Evolutionary conservation across 2,329 filamentous ascomycete genomes (phyloP).

Genomic region (Xylaria sp.): DNA sequence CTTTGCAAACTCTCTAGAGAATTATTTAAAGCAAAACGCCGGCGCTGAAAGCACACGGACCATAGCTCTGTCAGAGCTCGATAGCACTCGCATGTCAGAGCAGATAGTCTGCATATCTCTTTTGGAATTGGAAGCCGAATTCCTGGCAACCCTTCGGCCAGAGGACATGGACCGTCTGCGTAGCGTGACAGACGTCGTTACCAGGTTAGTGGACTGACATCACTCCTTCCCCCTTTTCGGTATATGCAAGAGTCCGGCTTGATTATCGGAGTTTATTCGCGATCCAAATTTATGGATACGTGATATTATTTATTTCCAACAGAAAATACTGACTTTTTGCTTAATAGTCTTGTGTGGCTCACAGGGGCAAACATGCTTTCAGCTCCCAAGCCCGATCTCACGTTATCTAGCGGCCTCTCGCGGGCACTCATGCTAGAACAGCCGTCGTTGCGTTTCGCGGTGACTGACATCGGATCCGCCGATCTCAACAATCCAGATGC

Average conservation of each 20-base stretch:
- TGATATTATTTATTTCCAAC: not conserved
- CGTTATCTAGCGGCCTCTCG: slow-evolving; percentile 33
- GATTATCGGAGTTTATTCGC: no score
- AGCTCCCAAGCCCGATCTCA: slow-evolving; percentile 24
- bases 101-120: slow-evolving; percentile 21
- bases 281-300: no score
- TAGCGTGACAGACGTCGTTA: slow-evolving; percentile 25
- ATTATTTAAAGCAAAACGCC: slow-evolving; percentile 5
- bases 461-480: slow-evolving; percentile 28
- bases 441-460: slow-evolving; percentile 22
- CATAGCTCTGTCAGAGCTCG: not conserved
- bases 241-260: no score
- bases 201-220: not conserved
- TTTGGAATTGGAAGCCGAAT: slow-evolving; percentile 29
- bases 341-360: slow-evolving; percentile 27
- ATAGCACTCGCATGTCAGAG: not conserved
- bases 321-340: not conserved
- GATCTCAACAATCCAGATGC: not conserved
- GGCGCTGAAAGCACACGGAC: not conserved
- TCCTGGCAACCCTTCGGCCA: slow-evolving; percentile 23
- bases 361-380: slow-evolving; percentile 32
- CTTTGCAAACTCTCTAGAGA: slow-evolving; percentile 1
- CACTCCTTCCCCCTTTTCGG: not conserved
- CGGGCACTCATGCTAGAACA: slow-evolving; percentile 39
- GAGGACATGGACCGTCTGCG: slow-evolving; percentile 31